phyloP scores from a whole-genome alignment of 2,329 filamentous ascomycete species.

The Fusarium sp. region DNA sequence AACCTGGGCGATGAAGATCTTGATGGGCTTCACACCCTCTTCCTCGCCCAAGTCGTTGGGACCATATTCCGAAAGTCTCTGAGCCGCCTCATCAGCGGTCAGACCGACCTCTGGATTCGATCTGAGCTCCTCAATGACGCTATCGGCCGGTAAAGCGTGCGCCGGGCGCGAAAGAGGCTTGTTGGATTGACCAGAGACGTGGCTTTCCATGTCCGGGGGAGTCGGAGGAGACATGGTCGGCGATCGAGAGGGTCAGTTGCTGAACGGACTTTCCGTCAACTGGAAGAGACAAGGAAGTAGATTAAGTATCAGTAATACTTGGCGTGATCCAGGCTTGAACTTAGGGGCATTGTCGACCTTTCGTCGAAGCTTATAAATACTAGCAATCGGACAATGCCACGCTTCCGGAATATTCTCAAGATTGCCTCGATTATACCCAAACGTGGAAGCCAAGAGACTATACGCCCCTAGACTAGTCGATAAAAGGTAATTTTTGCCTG shows the following conservation, averaged over 20 bases:
- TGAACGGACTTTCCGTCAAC: background rate
- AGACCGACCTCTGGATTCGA: conserved; percentile 66
- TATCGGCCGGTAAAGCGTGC: conserved; percentile 64
- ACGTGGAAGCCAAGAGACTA: conserved; percentile 5
- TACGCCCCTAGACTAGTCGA: background rate
- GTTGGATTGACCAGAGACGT: conserved; percentile 54
- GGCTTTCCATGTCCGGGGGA: conserved; percentile 9
- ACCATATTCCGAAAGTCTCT: conserved; percentile 64
- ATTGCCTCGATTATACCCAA: background rate
- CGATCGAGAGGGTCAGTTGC: background rate
- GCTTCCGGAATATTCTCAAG: background rate
- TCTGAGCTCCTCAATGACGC: conserved; percentile 62
- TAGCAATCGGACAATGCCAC: background rate
- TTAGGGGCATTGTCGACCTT: background rate
- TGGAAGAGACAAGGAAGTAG: background rate
- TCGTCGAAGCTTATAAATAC: background rate
- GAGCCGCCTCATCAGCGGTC: conserved; percentile 60
- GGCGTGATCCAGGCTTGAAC: background rate
- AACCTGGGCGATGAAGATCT: conserved; percentile 70
- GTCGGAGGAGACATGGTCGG: conserved; percentile 5
- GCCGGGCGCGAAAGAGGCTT: conserved; percentile 66
- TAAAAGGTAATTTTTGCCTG: background rate
- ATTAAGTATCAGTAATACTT: background rate
- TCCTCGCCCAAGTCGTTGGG: conserved; percentile 68
- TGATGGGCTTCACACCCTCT: conserved; percentile 65